These are phyloP conservation scores for Earliella scabrosa DNA, from an alignment of 1,284 basidiomycete species.

Conservation along the genomic window DNA sequence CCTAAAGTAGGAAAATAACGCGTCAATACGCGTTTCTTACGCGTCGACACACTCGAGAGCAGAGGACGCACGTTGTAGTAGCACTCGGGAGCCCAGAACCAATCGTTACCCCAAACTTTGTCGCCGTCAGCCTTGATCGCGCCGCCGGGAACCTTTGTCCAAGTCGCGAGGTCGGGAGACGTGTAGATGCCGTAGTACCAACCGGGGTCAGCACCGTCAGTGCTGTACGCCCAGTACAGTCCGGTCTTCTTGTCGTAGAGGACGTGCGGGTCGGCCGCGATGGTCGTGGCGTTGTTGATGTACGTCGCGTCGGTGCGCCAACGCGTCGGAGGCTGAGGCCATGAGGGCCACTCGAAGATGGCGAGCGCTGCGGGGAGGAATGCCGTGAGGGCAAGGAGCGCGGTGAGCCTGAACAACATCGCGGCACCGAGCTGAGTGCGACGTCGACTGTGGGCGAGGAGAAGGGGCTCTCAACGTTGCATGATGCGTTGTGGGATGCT, in stretches of 20 bases:
- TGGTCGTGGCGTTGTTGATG: conserved; percentile 8
- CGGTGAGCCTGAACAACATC: conserved; percentile 1
- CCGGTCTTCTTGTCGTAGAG: conserved; percentile 6
- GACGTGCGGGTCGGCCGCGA: conserved; percentile 11
- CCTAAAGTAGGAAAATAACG: background rate
- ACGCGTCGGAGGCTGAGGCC: background rate
- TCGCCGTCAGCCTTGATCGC: conserved; percentile 8
- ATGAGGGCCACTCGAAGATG: background rate
- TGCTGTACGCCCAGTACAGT: conserved; percentile 14
- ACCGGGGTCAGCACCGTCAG: conserved; percentile 8
- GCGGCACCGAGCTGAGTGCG: background rate
- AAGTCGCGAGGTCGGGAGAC: conserved; percentile 11
- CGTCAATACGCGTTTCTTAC: background rate
- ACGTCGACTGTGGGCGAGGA: background rate
- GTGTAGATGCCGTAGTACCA: conserved; percentile 12
- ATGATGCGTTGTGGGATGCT: background rate
- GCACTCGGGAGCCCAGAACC: conserved; percentile 14
- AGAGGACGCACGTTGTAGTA: conserved; percentile 5
- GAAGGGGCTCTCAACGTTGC: background rate
- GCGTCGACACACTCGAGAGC: too few species aligned
- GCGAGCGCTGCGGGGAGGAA: background rate
- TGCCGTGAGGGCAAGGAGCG: background rate
- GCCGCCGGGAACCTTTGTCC: conserved; percentile 9
- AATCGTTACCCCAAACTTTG: conserved; percentile 11
- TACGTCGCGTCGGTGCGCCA: conserved; percentile 10